These are phyloP conservation scores for Beauveria medogensis DNA, from an alignment of 2,329 filamentous ascomycete genomes.

Conservation along the genomic window DNA sequence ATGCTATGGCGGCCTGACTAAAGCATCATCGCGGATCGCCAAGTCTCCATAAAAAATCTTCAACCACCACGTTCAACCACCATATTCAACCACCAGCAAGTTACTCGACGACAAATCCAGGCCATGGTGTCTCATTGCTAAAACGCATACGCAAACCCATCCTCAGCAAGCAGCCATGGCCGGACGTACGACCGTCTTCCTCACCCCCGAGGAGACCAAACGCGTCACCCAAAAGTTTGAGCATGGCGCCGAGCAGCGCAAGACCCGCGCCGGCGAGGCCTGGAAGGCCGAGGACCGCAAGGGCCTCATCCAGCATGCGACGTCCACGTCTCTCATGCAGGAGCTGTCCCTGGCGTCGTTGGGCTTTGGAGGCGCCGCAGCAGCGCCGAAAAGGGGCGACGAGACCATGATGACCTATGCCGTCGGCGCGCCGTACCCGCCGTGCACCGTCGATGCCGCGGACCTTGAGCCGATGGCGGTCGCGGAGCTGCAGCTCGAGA, in stretches of 20 bases:
- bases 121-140: not conserved
- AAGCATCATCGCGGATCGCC: not conserved
- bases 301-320: constrained; percentile 19
- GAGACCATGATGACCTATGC: constrained; percentile 22
- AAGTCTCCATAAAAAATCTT: constrained; percentile 8
- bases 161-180: constrained; percentile 14
- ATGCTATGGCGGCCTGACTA: not conserved
- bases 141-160: not conserved
- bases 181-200: constrained; percentile 22
- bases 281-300: constrained; percentile 16
- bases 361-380: constrained; percentile 14
- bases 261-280: constrained; percentile 14
- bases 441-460: constrained; percentile 15
- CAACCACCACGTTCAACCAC: not conserved
- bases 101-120: not conserved
- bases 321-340: constrained; percentile 23
- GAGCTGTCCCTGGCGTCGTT: constrained; percentile 20
- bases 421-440: constrained; percentile 20
- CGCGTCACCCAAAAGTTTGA: constrained; percentile 20
- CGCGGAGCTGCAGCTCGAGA: constrained; percentile 20
- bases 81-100: not conserved
- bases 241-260: constrained; percentile 17
- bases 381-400: constrained; percentile 9
- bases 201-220: constrained; percentile 23
- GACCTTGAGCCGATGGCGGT: constrained; percentile 20